Base-by-base conservation (phyloP, 1,284 basidiomycete genomes). In the Tilletia walkeri region DNA sequence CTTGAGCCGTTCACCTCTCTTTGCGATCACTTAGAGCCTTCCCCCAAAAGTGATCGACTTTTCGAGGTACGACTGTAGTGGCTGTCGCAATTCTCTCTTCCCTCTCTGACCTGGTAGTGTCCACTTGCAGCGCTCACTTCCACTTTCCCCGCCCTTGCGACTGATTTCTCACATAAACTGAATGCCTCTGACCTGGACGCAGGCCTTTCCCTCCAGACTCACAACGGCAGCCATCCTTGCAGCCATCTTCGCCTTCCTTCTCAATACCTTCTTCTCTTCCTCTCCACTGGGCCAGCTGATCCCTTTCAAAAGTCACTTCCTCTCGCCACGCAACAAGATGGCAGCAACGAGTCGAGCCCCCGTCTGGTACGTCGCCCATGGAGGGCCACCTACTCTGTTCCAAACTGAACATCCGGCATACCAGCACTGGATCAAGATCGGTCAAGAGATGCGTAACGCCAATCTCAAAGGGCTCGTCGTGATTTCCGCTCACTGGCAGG, bases 401-500 rank as follows among this genome's bases (percentile, higher is more conserved):
- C 83, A 85, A 12, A 76, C 76, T 5, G 47, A 75, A 0, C 79
- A 82, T 41, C 74, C 75, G 16, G 83, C 86, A 2, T 85, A 86
- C 75, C 77, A 84, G 67, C 82, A 83, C 9, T 86, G 86, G 86
- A 68, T 78, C 59, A 73, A 78, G 50, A 79, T 84, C 67, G 86
- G 85, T 4, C 70, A 77, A 41, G 65, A 78, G 12, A 77, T 86
- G 47, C 69, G 69, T 9, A 71, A 74, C 48, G 24, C 69, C 9
- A 75, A 81, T n/a, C 80, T 20, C n/a, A 20, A n/a, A 7, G 50
- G 50, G 6, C 76, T 86, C 6, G 79, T 86, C 36, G 81, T 85
- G 63, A 80, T 86, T 54, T 84, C 83, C 4, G 86, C 86, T 1
- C 86, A 86, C 73, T 86, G 86, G 86, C 76, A 80, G 61, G 73